Evolutionary conservation across 2,329 filamentous ascomycete genomes (phyloP), one percentile per base, ranked within the genome.

Genomic region (Colletotrichum siamense): DNA sequence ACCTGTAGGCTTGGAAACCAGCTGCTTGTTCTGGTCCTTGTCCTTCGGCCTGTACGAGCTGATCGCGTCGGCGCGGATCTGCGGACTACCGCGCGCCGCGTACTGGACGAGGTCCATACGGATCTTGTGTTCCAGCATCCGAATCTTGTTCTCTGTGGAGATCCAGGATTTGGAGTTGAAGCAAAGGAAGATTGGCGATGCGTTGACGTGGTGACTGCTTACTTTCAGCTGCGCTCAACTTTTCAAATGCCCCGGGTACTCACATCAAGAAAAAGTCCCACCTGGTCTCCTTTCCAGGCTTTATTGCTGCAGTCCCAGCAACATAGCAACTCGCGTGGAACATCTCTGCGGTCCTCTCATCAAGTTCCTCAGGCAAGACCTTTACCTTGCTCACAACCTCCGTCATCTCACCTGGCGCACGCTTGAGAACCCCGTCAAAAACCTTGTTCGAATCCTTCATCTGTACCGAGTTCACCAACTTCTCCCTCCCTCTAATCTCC

Each of bases 101-200:
- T 98, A 98, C 84, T 95, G 88, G 8, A 93, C 81, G 8, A 98
- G 86, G 82, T 97, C 95, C 79, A 93, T 85, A 57, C 95, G 91
- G 66, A 93, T 94, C 84, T 98, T 98, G 91, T 93, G 96, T 84
- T 97, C 94, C 9, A 98, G 87, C 0, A 98, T 85, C 8, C 95
- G 92, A 15, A 89, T 87, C 82, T 96, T 96, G 64, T 87, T 87
- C 9, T 88, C 86, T 0, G 85, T 81, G 0, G 91, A 87, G 59
- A 96, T 87, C 90, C 91, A 97, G 49, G 87, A 78, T 78, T 89
- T 89, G 13, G 86, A 85, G 81, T 93, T 89, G 82, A 98, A 89
- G 9, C 88, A 87, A 78, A 95, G 89, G 86, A 96, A 97, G 79
- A 98, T 92, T n/a, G 93, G 93, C 13, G 88, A 81, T 0, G 87